Conservation (phyloP, 371 early-diverging fungal species). For the Catenaria anguillulae region DNA sequence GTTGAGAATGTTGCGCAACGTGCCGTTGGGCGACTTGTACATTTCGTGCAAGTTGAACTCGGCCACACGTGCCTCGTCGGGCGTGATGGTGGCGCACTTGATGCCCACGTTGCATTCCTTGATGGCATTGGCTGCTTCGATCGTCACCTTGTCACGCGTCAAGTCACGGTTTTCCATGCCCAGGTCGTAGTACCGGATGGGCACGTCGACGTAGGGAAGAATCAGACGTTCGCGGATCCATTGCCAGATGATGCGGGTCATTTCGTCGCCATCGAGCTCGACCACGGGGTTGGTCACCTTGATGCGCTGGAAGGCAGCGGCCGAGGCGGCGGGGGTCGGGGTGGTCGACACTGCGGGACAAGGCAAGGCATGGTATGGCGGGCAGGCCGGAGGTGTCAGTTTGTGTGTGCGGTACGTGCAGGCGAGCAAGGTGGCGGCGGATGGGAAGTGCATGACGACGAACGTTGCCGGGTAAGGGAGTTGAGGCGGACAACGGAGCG, state of each 20-base stretch:
- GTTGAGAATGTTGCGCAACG: constrained; percentile 87
- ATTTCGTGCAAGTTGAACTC: constrained; percentile 88
- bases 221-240: constrained; percentile 88
- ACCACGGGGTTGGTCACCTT: constrained; percentile 35
- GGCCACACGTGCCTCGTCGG: constrained; percentile 87
- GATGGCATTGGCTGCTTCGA: constrained; percentile 92
- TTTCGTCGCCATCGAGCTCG: constrained; percentile 93
- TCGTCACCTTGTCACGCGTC: constrained; percentile 89
- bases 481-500: no score
- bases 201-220: constrained; percentile 76
- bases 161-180: constrained; percentile 79
- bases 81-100: constrained; percentile 98
- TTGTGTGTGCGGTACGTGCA: no score
- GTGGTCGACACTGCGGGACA: no score
- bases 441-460: no score
- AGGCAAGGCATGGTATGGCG: no score
- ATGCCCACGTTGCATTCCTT: constrained; percentile 93
- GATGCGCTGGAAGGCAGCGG: constrained; percentile 1
- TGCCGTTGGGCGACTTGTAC: constrained; percentile 96
- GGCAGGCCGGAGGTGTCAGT: no score
- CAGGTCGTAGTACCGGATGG: constrained; percentile 91
- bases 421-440: no score
- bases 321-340: no score
- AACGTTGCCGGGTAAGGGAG: no score
- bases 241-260: constrained; percentile 93